phyloP scores from a whole-genome alignment of 352 stramenopile species.

The Plasmopara halstedii region DNA sequence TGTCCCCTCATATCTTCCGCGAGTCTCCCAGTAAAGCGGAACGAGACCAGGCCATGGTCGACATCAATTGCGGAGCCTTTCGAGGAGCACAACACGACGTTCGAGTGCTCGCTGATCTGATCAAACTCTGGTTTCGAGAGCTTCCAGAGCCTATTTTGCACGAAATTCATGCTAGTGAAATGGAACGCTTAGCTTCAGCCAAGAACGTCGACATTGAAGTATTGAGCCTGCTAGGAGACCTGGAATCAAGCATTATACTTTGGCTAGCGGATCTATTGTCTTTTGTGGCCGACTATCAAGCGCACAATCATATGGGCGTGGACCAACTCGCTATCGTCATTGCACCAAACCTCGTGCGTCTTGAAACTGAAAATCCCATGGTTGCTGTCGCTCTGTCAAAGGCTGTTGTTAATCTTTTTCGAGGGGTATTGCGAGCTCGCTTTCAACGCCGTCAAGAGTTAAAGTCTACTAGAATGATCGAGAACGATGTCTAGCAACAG shows the following conservation, averaged over 20 bases:
- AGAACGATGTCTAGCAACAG: constrained; percentile 1
- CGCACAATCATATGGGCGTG: constrained; percentile 83
- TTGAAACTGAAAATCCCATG: constrained; percentile 81
- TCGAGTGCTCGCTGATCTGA: constrained; percentile 79
- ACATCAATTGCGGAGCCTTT: constrained; percentile 81
- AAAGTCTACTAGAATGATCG: constrained; percentile 2
- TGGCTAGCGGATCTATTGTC: constrained; percentile 83
- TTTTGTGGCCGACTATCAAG: constrained; percentile 59
- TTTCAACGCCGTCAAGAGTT: constrained; percentile 21
- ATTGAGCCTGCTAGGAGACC: constrained; percentile 33
- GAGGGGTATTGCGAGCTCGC: constrained; percentile 37
- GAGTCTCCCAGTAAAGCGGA: constrained; percentile 84
- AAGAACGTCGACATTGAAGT: constrained; percentile 35
- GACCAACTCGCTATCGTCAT: constrained; percentile 88
- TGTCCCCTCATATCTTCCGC: constrained; percentile 80
- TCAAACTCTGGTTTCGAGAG: constrained; percentile 88
- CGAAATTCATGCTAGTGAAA: constrained; percentile 56
- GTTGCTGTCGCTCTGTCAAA: constrained; percentile 81
- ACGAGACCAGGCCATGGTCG: constrained; percentile 68
- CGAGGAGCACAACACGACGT: constrained; percentile 55
- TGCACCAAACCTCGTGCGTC: constrained; percentile 81
- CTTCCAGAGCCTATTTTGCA: constrained; percentile 78
- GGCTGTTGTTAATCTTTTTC: constrained; percentile 74
- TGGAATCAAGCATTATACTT: constrained; percentile 56
- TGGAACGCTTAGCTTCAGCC: constrained; percentile 46